Evolutionary conservation across 768 basidiomycete genomes (phyloP).

Genomic region (Cyclocybe aegerita): DNA sequence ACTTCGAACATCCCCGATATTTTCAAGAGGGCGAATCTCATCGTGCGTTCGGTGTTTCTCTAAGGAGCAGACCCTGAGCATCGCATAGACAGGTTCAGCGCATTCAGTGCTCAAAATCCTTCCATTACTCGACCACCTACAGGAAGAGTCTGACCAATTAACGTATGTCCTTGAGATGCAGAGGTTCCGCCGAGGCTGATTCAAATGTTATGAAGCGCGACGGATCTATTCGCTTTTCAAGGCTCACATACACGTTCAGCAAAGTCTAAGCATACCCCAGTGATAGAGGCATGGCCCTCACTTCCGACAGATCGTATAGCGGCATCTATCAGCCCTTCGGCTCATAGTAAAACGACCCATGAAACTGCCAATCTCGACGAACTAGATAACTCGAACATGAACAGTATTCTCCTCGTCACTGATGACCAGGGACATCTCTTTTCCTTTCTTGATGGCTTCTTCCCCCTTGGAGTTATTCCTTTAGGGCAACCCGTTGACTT

Average conservation of each 20-base stretch:
- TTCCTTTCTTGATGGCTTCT: conserved; percentile 75
- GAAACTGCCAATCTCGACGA: conserved; percentile 36
- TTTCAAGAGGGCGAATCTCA: conserved; percentile 63
- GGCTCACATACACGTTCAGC: conserved; percentile 54
- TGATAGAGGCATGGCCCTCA: conserved; percentile 70
- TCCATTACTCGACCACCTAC: conserved; percentile 70
- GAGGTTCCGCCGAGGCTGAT: conserved; percentile 14
- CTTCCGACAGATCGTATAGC: conserved; percentile 52
- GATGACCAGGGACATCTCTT: conserved; percentile 60
- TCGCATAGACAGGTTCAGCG: conserved; percentile 70
- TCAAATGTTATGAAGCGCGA: conserved; percentile 46
- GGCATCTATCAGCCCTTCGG: conserved; percentile 58
- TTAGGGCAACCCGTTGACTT: conserved; percentile 32
- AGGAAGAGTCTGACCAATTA: conserved; percentile 63
- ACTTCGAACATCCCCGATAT: conserved; percentile 66
- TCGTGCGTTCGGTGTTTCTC: conserved; percentile 41
- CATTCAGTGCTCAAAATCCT: conserved; percentile 67
- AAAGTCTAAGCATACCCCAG: conserved; percentile 49
- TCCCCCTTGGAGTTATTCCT: conserved; percentile 58
- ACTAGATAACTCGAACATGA: conserved; percentile 50
- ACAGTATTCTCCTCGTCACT: conserved; percentile 63
- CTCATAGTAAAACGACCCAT: conserved; percentile 30
- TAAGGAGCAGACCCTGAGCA: conserved; percentile 11
- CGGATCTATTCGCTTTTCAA: conserved; percentile 81
- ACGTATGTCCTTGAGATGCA: conserved; percentile 43